Base-by-base conservation (phyloP, 2,329 filamentous ascomycete genomes). In the Pseudogymnoascus pannorum region DNA sequence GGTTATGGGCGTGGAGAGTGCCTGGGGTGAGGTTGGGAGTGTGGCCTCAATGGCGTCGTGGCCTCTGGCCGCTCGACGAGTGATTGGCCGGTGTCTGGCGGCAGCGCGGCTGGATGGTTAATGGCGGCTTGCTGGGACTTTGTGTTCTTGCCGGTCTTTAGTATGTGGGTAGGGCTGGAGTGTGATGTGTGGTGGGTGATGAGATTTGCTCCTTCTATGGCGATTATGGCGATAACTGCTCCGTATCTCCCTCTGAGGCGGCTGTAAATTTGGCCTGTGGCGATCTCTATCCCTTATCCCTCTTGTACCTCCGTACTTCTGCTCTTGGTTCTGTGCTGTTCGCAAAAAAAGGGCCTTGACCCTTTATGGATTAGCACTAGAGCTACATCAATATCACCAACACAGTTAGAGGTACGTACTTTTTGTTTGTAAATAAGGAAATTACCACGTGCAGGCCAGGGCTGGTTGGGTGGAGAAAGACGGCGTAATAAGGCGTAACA, bases 261-360 rank as follows among this genome's bases (percentile, higher is more conserved):
- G 42, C 6, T 48, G 42, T 48, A 48, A 48, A 48, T 48, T 48
- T 48, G 42, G 42, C 22, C 42, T 48, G 42, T 48, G 42, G 42
- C 42, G 42, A 48, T 48, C 42, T 7, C 40, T 44, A 48, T 26
- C 42, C 42, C 42, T 48, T 48, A 48, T 48, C 42, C 42, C 22
- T 11, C 8, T 14, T 26, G 42, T 48, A 48, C 42, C 22, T 26
- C 12, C 22, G 42, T 48, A 26, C 42, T 22, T 24, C 38, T 35
- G 8, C 12, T 9, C 16, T 40, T 18, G 33, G 33, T 16, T 40
- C 3, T 8, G 36, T 26, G 22, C 42, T 26, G 42, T 48, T 26
- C 22, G 42, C 42, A 48, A 48, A 48, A 48, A 26, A 48, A 24
- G 20, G 14, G 22, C 22, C 42, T 22, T 48, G 18, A 12, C 22